Base-by-base conservation (phyloP, 2,329 filamentous ascomycete species). In the Colletotrichum cuscutae region DNA sequence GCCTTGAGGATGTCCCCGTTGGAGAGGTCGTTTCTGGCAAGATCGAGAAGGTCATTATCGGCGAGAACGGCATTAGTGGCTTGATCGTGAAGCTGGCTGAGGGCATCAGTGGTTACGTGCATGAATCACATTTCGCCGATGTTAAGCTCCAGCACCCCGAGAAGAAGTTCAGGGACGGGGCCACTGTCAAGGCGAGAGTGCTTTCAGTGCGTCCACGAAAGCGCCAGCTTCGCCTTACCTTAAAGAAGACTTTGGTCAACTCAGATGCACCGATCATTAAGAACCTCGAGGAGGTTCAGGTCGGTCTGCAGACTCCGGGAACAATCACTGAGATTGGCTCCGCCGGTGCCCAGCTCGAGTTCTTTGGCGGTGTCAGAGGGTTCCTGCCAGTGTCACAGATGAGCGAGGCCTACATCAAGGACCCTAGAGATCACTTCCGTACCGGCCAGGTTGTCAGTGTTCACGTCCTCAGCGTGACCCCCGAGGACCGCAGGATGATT, bases 331-430 rank as follows among this genome's bases (percentile, higher is more conserved):
- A 93, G 75, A 86, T 99, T 12, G 87, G 95, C 69, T 84, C 89
- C 4, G 90, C 91, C 65, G 97, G 97, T 72, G 97, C 97, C 12
- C 90, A 96, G 22, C 93, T 99, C 65, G 95, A 97, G 80, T 99
- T 98, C 83, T 99, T 97, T 78, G 95, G 95, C 22, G 84, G 87
- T 9, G 87, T 99, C 24, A 90, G 91, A 76, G 97, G 93, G 9
- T 99, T 97, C 85, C 87, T 99, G 67, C 97, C 97, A 2, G 92
- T 97, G 0, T 94, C 94, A 1, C 96, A 99, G 83, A 99, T 99
- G 97, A 98, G 97, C 80, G 97, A 99, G 81, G 95, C 95, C 12
- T 98, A 93, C 79, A 98, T 99, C 78, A 90, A 93, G 76, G 94
- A 98, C 78, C 95, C 97, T 5, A 90, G 90, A 58, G 92, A 97